Evolutionary conservation across 495 filamentous ascomycete species (phyloP), one percentile per base, ranked within the genome.

Genomic region (Rhypophila decipiens): DNA sequence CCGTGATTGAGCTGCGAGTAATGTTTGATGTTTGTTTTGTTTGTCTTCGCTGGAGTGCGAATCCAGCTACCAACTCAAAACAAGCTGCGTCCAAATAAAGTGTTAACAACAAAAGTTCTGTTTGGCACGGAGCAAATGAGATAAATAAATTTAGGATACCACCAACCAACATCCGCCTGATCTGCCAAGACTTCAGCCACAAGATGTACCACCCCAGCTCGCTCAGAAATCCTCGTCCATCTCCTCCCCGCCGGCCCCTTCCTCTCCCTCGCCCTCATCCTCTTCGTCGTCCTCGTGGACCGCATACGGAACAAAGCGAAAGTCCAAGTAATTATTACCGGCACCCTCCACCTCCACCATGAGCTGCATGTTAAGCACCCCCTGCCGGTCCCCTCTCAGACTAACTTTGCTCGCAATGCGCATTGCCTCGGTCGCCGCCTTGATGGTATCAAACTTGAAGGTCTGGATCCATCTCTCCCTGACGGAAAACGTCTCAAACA

Each of bases 361-460:
- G 55, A 98, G 95, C 65, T 98, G 93, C 59, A 97, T 69, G 64
- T 88, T 96, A 50, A 98, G 65, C 13, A 97, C 90, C 0, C 93
- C 93, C 63, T 89, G 84, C 10, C 76, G 71, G 70, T 98, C 93
- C 5, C 86, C 82, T 5, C 93, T 74, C 48, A 98, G 79, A 60
- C 90, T 95, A 20, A 96, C 91, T 64, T 96, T 98, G 46, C 76
- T 87, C 19, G 93, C 89, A 37, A 88, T 78, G 24, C 80, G 81
- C 94, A 98, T 96, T 3, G 93, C 93, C 31, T 88, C 80, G 27
- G 75, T 75, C 2, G 91, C 89, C 36, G 85, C 81, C 57, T 86
- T 87, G 51, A 98, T 70, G n/a, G 91, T 74, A 2, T 78, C 73
- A 65, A 96, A 96, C 40, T 87, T 86, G 68, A 91, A 98, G 19